phyloP scores from a whole-genome alignment of 257 asterid genomes.

The Nicotiana obtusifolia region DNA sequence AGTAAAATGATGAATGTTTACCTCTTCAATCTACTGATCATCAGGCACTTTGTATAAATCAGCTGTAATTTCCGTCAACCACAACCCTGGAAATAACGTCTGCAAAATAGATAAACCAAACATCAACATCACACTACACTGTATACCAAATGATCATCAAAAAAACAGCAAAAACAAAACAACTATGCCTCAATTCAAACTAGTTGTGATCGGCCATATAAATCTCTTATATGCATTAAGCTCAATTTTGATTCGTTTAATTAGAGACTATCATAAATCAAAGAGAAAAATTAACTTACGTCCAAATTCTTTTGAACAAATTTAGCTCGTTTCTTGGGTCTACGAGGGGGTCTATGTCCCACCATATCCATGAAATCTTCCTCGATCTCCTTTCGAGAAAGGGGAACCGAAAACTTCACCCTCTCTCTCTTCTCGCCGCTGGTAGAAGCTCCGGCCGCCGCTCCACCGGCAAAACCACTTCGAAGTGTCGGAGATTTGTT shows the following conservation, averaged over 20 bases:
- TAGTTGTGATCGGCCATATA: background rate
- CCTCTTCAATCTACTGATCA: background rate
- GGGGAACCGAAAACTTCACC: constrained; percentile 11
- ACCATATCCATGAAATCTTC: constrained; percentile 20
- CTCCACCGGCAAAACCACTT: constrained; percentile 15
- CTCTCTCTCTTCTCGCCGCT: constrained; percentile 9
- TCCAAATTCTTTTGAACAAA: constrained; percentile 15
- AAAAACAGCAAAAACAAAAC: background rate
- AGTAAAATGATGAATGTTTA: background rate
- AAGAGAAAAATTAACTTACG: background rate
- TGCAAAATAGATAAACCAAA: constrained; percentile 7
- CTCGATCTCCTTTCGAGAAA: constrained; percentile 12
- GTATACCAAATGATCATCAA: background rate
- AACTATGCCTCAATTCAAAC: no score
- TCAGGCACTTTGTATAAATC: constrained; percentile 19
- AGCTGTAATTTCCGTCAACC: constrained; percentile 18
- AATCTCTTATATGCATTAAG: background rate
- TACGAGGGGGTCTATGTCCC: constrained; percentile 15
- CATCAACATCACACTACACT: background rate
- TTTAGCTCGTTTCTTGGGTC: constrained; percentile 21
- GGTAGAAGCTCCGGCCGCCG: background rate
- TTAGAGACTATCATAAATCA: background rate
- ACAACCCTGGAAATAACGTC: constrained; percentile 19
- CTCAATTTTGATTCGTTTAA: no score
- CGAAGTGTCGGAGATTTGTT: constrained; percentile 3